Evolutionary conservation across 345 rosid genomes (phyloP), one percentile per base, ranked within the genome.

Genomic region (Eucalyptus sp.): DNA sequence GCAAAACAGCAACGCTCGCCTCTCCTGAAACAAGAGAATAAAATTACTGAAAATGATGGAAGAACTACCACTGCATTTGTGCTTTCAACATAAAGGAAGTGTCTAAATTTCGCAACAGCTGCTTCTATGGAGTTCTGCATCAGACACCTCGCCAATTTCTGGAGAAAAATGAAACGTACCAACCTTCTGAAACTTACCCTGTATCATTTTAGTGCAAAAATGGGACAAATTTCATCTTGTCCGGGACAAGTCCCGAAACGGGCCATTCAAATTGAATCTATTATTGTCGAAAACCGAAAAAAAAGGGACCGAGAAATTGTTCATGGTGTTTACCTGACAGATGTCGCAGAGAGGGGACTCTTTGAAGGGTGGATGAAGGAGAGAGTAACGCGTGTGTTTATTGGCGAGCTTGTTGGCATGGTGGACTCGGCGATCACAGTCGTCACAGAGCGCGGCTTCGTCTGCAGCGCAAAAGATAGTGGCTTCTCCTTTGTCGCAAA

Each of bases 391-490:
- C n/a, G 89, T 95, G 93, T 96, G 99, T 89, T 93, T 95, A 17
- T 97, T 93, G 87, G 99, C 98, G 86, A 98, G 97, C 92, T 96
- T 96, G 92, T 97, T 96, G 87, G 97, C 98, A 86, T 94, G 97
- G 91, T 97, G 99, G 90, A 97, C 99, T 10, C 94, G 92, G 92
- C 92, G 95, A 94, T 96, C 99, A 71, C 99, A 97, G 86, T 86
- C 76, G 83, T 91, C 91, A 86, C 99, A 97, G 27, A 97, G 95
- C 51, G 97, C 96, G 0, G 98, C 99, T 90, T 96, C 99, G 90
- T 97, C 99, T 79, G 98, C 98, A 85, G 95, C 94, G 91, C 99
- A 97, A 87, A 94, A 97, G 90, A 96, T 96, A 87, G 96, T 90
- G 46, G 98, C 99, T 90, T 92, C 96, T 48, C 92, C 91, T 88